These are phyloP conservation scores for Aspergillus oerlinghausenensis DNA, from an alignment of 2,329 filamentous ascomycete genomes.

Conservation along the genomic window DNA sequence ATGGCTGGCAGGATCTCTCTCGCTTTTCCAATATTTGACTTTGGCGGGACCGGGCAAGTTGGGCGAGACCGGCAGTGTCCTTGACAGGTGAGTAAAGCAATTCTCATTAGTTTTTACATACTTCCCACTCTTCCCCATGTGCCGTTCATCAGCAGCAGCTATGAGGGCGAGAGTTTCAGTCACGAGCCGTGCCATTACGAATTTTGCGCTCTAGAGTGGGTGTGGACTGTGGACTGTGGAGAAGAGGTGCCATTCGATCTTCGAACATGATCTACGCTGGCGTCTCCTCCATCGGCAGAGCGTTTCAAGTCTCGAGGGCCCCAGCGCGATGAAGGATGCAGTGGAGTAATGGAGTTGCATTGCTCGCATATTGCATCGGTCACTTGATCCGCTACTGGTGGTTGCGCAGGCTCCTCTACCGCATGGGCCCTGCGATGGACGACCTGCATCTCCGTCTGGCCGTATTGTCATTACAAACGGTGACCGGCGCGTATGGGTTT, in stretches of 20 bases:
- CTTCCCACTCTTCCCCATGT: background rate
- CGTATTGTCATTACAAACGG: conserved; percentile 15
- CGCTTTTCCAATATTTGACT: conserved; percentile 69
- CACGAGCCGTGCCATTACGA: background rate
- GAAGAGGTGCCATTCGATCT: conserved; percentile 25
- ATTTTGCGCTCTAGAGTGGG: background rate
- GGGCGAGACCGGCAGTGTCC: conserved; percentile 67
- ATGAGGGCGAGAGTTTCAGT: conserved; percentile 5
- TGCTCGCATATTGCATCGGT: conserved; percentile 54
- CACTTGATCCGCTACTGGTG: conserved; percentile 53
- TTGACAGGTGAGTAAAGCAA: conserved; percentile 76
- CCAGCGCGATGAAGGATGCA: conserved; percentile 17
- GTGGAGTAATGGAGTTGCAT: conserved; percentile 26
- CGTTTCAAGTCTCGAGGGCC: conserved; percentile 13
- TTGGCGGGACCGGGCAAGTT: conserved; percentile 70
- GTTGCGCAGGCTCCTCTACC: conserved; percentile 20
- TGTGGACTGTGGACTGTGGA: conserved; percentile 25
- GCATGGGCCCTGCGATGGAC: conserved; percentile 5
- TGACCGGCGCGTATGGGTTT: conserved; percentile 26
- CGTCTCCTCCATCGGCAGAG: conserved; percentile 12
- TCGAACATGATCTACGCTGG: conserved; percentile 30
- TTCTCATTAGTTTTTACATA: conserved; percentile 9
- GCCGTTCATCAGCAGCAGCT: conserved; percentile 8
- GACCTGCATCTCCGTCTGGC: conserved; percentile 3
- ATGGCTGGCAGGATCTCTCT: conserved; percentile 74